Base-by-base conservation (phyloP, 2,329 filamentous ascomycete species). In the Lachnellula cervina region DNA sequence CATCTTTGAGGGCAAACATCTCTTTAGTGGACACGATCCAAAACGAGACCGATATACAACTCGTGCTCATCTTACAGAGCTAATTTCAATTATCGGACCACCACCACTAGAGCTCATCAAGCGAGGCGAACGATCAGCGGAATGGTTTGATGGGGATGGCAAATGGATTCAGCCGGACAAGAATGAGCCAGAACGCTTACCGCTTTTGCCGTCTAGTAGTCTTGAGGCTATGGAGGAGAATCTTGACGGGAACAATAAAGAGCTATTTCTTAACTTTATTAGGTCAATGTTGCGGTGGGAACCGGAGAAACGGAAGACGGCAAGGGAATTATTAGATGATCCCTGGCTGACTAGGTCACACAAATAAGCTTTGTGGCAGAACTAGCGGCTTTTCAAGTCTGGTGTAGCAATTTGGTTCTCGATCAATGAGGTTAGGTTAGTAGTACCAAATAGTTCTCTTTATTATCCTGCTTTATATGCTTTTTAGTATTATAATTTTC, bases 51-150 rank as follows among this genome's bases (percentile, higher is more conserved):
- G 49, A 8, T 63, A 63, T 37, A 59, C 56, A 43, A 57, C 58
- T 42, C 54, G 51, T 23, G 47, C 59, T 43, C 59, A 63, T 56
- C 56, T 63, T 23, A 54, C 52, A 43, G 59, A 62, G 25, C 14
- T 63, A 48, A 62, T 63, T 49, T 56, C 59, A 38, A 35, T 63
- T 21, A 40, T 63, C 16, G 61, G 61, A 23, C 56, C 56, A 52
- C 58, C 58, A 7, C 58, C 59, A 7, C 50, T 38, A 9, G 55
- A 57, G 34, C 57, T 45, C 21, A 47, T 61, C 19, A 54, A 58
- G 16, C 54, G 38, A 5, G 53, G 56, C 32, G 44, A 52, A 35
- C 40, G 51, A 52, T 57, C 55, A 16, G 43, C 51, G 38, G 57
- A 59, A 54, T 54, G 51, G 55, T 59, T 59, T 32, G 55, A 59